These are phyloP conservation scores for Candida krabiensis DNA, from an alignment of 805 yeast genomes.

Conservation along the genomic window DNA sequence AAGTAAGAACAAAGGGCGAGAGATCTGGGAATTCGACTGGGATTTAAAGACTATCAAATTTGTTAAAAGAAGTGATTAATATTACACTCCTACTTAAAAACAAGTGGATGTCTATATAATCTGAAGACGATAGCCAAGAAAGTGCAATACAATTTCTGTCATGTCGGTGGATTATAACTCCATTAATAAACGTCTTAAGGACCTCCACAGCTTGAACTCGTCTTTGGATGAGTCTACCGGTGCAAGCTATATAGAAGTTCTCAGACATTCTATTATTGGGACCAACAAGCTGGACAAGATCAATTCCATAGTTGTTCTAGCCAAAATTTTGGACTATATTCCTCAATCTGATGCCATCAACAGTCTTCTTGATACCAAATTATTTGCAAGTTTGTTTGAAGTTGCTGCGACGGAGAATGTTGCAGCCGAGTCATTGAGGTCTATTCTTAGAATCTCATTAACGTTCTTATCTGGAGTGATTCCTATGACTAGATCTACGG, in stretches of 20 bases:
- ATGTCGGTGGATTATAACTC: slow-evolving; percentile 22
- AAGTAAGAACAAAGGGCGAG: too few relatives aligned
- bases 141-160: too few relatives aligned
- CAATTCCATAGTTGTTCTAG: slow-evolving; percentile 53
- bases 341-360: slow-evolving; percentile 33
- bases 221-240: slow-evolving; percentile 24
- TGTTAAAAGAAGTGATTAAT: too few relatives aligned
- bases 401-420: slow-evolving; percentile 19
- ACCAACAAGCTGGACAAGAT: slow-evolving; percentile 50
- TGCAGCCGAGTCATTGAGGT: slow-evolving; percentile 26
- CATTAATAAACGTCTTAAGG: slow-evolving; percentile 29
- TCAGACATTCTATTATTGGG: slow-evolving; percentile 44
- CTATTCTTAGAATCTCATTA: slow-evolving; percentile 31
- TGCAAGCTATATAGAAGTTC: slow-evolving; percentile 15
- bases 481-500: slow-evolving; percentile 37
- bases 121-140: too few relatives aligned
- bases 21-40: too few relatives aligned
- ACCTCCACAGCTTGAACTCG: slow-evolving; percentile 17
- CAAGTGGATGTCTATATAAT: too few relatives aligned
- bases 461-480: slow-evolving; percentile 44
- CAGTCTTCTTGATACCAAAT: slow-evolving; percentile 20
- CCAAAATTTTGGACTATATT: slow-evolving; percentile 49
- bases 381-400: slow-evolving; percentile 25
- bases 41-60: too few relatives aligned
- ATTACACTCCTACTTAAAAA: too few relatives aligned